These are phyloP conservation scores for Magnaporthiopsis incrustans DNA, from an alignment of 2,329 filamentous ascomycete species.

Conservation along the genomic window DNA sequence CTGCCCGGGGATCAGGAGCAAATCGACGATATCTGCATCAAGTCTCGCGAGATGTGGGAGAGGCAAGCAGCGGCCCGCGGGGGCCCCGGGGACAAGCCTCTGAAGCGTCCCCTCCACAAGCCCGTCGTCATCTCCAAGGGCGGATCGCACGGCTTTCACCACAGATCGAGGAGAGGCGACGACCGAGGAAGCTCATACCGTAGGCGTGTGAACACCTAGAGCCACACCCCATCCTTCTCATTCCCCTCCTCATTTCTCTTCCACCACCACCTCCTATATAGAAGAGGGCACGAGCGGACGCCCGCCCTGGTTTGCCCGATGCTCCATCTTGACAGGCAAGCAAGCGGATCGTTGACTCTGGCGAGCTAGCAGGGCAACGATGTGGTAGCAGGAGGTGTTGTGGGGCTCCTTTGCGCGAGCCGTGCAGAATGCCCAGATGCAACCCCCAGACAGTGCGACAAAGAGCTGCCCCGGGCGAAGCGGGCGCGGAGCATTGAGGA, in stretches of 20 bases:
- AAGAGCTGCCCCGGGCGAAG: background rate
- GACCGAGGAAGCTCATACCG: background rate
- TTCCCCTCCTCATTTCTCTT: background rate
- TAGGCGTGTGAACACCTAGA: background rate
- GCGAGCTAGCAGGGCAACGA: background rate
- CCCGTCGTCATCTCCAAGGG: conserved; percentile 42
- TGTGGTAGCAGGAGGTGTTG: background rate
- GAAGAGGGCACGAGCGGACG: background rate
- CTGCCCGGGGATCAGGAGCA: conserved; percentile 40
- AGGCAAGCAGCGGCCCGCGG: conserved; percentile 42
- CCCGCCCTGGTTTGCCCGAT: background rate
- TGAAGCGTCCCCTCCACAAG: conserved; percentile 50
- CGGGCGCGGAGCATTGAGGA: background rate
- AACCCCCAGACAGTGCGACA: background rate
- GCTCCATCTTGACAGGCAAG: background rate
- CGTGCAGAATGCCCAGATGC: background rate
- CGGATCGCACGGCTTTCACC: conserved; percentile 19
- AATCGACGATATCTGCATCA: conserved; percentile 54
- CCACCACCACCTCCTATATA: background rate
- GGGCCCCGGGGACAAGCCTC: conserved; percentile 36
- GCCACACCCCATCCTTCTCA: background rate
- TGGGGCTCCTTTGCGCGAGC: background rate
- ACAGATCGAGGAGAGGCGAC: background rate
- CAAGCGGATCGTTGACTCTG: background rate
- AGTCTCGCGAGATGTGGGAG: conserved; percentile 51